phyloP scores from a whole-genome alignment of 495 filamentous ascomycete genomes.

The Lichina pygmaea region DNA sequence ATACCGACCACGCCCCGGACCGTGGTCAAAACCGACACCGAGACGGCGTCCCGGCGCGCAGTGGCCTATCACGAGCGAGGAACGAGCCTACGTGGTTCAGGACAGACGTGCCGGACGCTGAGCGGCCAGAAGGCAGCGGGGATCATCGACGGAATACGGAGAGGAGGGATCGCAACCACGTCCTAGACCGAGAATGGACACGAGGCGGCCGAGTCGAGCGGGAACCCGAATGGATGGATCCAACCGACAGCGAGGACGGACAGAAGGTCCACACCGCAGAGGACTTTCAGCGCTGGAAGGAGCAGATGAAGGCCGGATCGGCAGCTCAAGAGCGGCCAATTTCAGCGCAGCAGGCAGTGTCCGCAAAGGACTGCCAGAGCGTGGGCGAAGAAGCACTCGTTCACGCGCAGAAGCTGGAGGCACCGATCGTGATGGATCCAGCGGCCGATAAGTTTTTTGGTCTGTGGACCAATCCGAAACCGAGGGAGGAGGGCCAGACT shows the following conservation, averaged over 20 bases:
- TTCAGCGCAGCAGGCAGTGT: slow-evolving; percentile 21
- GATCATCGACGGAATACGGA: slow-evolving; percentile 41
- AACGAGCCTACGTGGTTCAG: slow-evolving; percentile 18
- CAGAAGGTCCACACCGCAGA: slow-evolving; percentile 52
- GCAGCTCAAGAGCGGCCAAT: slow-evolving; percentile 10
- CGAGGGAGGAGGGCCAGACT: slow-evolving; percentile 12
- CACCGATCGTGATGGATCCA: slow-evolving; percentile 32
- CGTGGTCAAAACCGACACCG: slow-evolving; percentile 12
- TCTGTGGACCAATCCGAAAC: slow-evolving; percentile 22
- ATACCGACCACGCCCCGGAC: slow-evolving; percentile 20
- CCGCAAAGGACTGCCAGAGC: slow-evolving; percentile 13
- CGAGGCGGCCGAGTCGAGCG: slow-evolving; percentile 19
- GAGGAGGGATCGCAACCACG: slow-evolving; percentile 34
- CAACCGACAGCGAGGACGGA: slow-evolving; percentile 8
- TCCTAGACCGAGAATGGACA: slow-evolving; percentile 11
- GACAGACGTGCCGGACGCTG: slow-evolving; percentile 7
- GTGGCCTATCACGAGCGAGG: slow-evolving; percentile 10
- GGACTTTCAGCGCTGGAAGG: slow-evolving; percentile 91
- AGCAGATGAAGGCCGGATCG: slow-evolving; percentile 50
- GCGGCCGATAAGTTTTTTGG: slow-evolving; percentile 64
- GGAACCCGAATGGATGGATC: slow-evolving; percentile 25
- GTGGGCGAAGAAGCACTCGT: not conserved
- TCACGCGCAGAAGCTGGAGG: slow-evolving; percentile 15
- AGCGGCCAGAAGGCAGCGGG: slow-evolving; percentile 5
- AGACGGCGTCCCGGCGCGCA: slow-evolving; percentile 4